phyloP scores from a whole-genome alignment of 2,329 filamentous ascomycete genomes.

The Bipolaris zeicola region DNA sequence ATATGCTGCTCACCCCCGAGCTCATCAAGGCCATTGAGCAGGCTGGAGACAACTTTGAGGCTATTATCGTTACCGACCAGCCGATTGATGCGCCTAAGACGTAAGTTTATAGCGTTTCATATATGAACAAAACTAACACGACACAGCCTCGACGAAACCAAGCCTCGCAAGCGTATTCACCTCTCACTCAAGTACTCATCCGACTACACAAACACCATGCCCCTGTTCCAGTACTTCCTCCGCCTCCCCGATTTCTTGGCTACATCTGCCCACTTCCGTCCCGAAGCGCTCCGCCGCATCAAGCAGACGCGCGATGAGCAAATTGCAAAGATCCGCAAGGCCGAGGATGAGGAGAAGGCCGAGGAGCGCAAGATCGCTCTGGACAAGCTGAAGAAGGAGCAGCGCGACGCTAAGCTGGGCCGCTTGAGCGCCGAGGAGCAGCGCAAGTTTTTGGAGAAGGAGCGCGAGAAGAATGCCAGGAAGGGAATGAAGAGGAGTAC shows the following conservation, averaged over 20 bases:
- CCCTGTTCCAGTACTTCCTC: conserved; percentile 81
- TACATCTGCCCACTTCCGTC: conserved; percentile 79
- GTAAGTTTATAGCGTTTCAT: conserved; percentile 57
- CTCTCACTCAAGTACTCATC: conserved; percentile 73
- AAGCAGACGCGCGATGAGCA: conserved; percentile 79
- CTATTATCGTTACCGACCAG: conserved; percentile 87
- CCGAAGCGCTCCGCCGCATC: conserved; percentile 85
- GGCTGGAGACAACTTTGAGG: conserved; percentile 77
- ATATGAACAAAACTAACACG: conserved; percentile 7
- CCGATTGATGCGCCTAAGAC: conserved; percentile 83
- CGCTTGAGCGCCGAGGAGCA: conserved; percentile 67
- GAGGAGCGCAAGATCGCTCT: conserved; percentile 61
- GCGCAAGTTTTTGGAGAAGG: conserved; percentile 71
- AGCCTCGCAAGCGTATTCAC: conserved; percentile 83
- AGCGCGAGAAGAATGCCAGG: conserved; percentile 82
- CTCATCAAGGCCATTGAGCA: conserved; percentile 77
- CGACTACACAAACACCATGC: conserved; percentile 64
- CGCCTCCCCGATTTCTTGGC: conserved; percentile 84
- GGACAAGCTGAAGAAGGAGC: conserved; percentile 76
- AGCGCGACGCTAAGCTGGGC: conserved; percentile 73
- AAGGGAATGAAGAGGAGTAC: conserved; percentile 69
- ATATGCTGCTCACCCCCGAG: conserved; percentile 84
- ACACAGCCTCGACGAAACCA: conserved; percentile 77
- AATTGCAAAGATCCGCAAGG: conserved; percentile 77
- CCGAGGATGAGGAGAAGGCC: conserved; percentile 72